Evolutionary conservation across 2,329 filamentous ascomycete genomes (phyloP).

Genomic region (Dactylella cylindrospora): DNA sequence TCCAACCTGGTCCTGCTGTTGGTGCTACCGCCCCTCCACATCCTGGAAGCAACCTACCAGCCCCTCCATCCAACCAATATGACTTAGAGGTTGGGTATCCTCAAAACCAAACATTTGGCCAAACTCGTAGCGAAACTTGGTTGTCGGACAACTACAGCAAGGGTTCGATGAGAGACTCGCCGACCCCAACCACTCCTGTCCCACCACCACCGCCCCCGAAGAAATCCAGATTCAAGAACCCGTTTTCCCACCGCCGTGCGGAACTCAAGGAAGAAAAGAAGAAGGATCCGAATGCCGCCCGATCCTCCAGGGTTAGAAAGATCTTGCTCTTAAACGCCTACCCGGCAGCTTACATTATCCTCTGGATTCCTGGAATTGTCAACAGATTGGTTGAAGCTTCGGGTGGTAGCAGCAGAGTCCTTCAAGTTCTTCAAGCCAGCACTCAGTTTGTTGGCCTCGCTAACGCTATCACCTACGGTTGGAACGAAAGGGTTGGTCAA

Average conservation of each 20-base stretch:
- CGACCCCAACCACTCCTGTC: conserved; percentile 9
- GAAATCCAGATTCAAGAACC: conserved; percentile 28
- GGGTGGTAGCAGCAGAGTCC: conserved; percentile 44
- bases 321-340: conserved; percentile 53
- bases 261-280: conserved; percentile 5
- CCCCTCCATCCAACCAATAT: too few relatives aligned
- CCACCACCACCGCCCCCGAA: background rate
- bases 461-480: conserved; percentile 53
- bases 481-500: conserved; percentile 50
- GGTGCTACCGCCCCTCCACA: too few relatives aligned
- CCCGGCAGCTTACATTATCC: conserved; percentile 52
- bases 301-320: conserved; percentile 45
- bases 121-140: conserved; percentile 24
- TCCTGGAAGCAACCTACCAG: too few relatives aligned
- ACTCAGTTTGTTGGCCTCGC: conserved; percentile 53
- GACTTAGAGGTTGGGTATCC: too few relatives aligned
- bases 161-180: too few relatives aligned
- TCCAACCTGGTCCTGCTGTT: too few relatives aligned
- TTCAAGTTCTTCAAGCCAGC: conserved; percentile 51
- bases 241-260: conserved; percentile 26
- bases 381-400: conserved; percentile 51
- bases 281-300: conserved; percentile 25
- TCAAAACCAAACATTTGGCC: too few relatives aligned
- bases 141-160: conserved; percentile 24
- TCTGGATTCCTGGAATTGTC: conserved; percentile 53